phyloP scores from a whole-genome alignment of 129 eudicot species.

The Flaveria bidentis region DNA sequence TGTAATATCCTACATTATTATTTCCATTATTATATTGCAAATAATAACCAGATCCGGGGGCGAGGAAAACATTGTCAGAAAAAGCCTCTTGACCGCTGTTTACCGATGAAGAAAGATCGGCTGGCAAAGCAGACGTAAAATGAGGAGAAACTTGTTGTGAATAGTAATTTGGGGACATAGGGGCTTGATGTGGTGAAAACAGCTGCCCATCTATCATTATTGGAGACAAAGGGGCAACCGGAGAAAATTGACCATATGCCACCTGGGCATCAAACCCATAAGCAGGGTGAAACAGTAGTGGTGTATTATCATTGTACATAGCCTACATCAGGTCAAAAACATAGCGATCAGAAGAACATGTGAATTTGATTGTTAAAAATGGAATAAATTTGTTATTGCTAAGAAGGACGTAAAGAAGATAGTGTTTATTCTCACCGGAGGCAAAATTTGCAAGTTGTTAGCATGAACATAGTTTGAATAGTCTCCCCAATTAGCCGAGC shows the following conservation, averaged over 20 bases:
- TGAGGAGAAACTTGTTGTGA: constrained; percentile 81
- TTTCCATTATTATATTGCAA: constrained; percentile 68
- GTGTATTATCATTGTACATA: constrained; percentile 68
- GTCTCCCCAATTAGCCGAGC: constrained; percentile 76
- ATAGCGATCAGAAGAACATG: background rate
- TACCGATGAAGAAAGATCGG: constrained; percentile 61
- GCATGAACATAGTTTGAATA: constrained; percentile 76
- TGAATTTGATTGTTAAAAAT: background rate
- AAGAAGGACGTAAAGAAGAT: constrained; percentile 15
- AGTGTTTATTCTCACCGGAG: constrained; percentile 63
- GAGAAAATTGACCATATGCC: constrained; percentile 89
- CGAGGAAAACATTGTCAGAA: constrained; percentile 46
- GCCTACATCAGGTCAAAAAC: constrained; percentile 44
- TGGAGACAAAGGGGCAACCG: constrained; percentile 83
- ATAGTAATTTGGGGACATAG: constrained; percentile 69
- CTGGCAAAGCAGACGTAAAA: constrained; percentile 57
- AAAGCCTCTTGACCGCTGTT: constrained; percentile 71
- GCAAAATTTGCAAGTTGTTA: constrained; percentile 70
- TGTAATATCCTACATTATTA: constrained; percentile 61
- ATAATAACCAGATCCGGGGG: constrained; percentile 73
- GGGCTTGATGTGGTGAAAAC: constrained; percentile 76
- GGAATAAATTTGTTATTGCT: background rate
- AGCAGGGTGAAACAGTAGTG: constrained; percentile 67
- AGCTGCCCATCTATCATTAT: constrained; percentile 86
- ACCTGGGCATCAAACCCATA: constrained; percentile 77